Evolutionary conservation across 345 rosid genomes (phyloP), one percentile per base, ranked within the genome.

Genomic region (Populus nigra): DNA sequence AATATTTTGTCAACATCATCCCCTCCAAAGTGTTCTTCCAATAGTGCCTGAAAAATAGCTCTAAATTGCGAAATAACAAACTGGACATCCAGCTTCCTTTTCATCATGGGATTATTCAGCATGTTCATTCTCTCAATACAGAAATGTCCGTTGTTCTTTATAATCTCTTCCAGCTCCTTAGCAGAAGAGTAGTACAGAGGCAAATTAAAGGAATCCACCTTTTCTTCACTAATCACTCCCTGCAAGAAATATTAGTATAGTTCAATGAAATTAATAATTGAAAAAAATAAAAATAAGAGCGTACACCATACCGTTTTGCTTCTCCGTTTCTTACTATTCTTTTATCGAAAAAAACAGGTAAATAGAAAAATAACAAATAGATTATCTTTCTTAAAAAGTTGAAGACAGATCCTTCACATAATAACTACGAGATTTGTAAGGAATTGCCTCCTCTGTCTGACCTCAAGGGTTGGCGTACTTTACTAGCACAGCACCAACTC

Each of bases 91-190:
- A 31, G 6, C 17, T 62, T 25, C 59, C 1, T 38, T 25, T 2
- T 5, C 20, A 1, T 15, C 35, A 61, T n/a, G 22, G 73, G 69
- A 70, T 62, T 73, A 1, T 10, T 1, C 25, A 23, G 1, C 8
- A 4, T 25, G 66, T 79, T 78, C 73, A 86, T 69, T 27, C 50
- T 75, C 72, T 81, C 86, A 36, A 86, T 50, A n/a, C 27, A 69
- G n/a, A 86, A 84, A 73, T 55, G 49, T 61, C 75, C 41, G 13
- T 82, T 85, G 62, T 22, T 5, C 11, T 79, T 77, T 72, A 85
- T 71, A 1, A 1, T 72, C 62, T 38, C 27, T 31, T 77, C 74
- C 38, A 82, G 3, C 62, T 85, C 83, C 22, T 68, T 76, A 39
- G 16, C 49, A 6, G 61, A 10, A 1, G 81, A 59, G 25, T 53